phyloP scores from a whole-genome alignment of 2,329 filamentous ascomycete species.

The Cercospora zeae-maydis region DNA sequence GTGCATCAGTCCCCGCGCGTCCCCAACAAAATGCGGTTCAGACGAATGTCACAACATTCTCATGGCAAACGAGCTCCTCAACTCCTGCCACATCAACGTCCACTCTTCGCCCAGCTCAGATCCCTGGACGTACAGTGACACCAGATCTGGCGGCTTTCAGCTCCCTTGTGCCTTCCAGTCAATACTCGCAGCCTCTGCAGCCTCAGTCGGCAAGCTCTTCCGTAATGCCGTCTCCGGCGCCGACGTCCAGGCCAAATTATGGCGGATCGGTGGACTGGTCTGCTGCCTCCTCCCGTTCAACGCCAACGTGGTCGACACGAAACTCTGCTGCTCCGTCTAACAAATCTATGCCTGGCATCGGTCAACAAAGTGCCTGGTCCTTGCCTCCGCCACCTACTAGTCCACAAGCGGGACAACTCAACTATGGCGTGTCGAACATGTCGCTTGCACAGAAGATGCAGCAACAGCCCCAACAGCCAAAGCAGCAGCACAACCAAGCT shows the following conservation, averaged over 20 bases:
- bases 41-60: constrained; percentile 39
- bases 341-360: not conserved
- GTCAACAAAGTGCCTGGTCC: constrained; percentile 19
- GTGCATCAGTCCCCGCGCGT: constrained; percentile 30
- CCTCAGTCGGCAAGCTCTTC: constrained; percentile 34
- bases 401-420: constrained; percentile 36
- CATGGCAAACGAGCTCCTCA: constrained; percentile 41
- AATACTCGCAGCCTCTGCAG: constrained; percentile 40
- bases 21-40: constrained; percentile 10
- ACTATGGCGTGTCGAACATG: constrained; percentile 39
- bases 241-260: not conserved
- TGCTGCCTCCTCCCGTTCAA: constrained; percentile 3
- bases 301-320: constrained; percentile 27
- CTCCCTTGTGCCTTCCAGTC: constrained; percentile 37
- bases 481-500: constrained; percentile 10
- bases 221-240: constrained; percentile 27
- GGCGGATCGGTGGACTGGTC: constrained; percentile 8
- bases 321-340: not conserved
- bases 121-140: constrained; percentile 33
- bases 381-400: constrained; percentile 34
- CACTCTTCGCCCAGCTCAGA: constrained; percentile 19
- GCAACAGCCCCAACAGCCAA: constrained; percentile 35
- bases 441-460: constrained; percentile 28
- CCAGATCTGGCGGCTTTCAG: constrained; percentile 38
- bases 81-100: not conserved